phyloP scores from a whole-genome alignment of 2,329 filamentous ascomycete species.

The Colletotrichum australisinense region DNA sequence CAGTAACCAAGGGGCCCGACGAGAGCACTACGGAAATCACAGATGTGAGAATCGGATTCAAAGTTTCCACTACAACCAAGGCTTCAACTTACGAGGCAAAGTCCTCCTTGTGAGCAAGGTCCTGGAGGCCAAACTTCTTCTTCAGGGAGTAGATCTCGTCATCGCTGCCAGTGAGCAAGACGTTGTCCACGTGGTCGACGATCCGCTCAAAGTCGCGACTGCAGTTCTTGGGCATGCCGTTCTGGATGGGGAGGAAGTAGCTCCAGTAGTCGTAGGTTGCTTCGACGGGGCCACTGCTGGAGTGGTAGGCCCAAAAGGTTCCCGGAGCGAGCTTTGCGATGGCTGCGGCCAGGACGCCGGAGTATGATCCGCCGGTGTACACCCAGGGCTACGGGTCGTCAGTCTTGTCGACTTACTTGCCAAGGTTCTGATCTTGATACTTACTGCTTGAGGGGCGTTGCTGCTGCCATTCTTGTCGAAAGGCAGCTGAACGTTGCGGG shows the following conservation, averaged over 20 bases:
- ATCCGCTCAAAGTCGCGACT: constrained; percentile 63
- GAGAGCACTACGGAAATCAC: no score
- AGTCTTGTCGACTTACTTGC: not conserved
- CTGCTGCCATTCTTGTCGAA: constrained; percentile 61
- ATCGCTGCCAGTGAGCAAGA: constrained; percentile 54
- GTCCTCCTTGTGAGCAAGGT: constrained; percentile 60
- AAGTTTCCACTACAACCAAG: constrained; percentile 14
- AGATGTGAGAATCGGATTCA: no score
- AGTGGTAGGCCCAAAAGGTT: constrained; percentile 71
- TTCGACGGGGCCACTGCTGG: constrained; percentile 66
- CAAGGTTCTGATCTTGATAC: not conserved
- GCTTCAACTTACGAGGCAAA: constrained; percentile 50
- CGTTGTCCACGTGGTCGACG: constrained; percentile 64
- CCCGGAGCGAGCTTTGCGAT: constrained; percentile 62
- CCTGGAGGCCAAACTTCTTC: constrained; percentile 60
- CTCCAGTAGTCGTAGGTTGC: constrained; percentile 68
- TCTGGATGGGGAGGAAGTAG: constrained; percentile 67
- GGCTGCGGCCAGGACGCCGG: constrained; percentile 67
- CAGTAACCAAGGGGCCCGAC: constrained; percentile 41
- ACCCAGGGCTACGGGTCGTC: constrained; percentile 60
- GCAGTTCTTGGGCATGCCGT: constrained; percentile 70
- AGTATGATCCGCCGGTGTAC: constrained; percentile 66
- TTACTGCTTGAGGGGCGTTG: constrained; percentile 60
- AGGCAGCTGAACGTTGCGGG: constrained; percentile 61
- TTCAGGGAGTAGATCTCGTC: constrained; percentile 59